Conservation (phyloP, 1,139 yeast genomes). For the Hanseniaspora gamundiae region DNA sequence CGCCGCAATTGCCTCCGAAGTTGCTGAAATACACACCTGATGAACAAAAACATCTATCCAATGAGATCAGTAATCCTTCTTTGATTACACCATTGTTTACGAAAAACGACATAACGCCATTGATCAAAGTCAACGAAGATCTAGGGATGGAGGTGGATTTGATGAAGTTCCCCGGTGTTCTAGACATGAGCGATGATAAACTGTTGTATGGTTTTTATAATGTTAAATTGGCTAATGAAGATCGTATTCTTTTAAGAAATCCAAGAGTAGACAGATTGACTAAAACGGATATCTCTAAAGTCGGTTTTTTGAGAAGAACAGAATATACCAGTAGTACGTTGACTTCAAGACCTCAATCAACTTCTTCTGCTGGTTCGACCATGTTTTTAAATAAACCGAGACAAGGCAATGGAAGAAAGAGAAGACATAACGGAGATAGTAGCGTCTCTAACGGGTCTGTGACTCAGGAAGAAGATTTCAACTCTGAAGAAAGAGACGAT, state of each 20-base stretch:
- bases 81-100: slow-evolving; percentile 65
- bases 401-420: slow-evolving; percentile 11
- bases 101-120: slow-evolving; percentile 56
- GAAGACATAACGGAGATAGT: slow-evolving; percentile 10
- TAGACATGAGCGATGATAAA: slow-evolving; percentile 49
- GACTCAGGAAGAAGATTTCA: slow-evolving; percentile 5
- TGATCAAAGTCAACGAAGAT: slow-evolving; percentile 60
- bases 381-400: slow-evolving; percentile 10
- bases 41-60: slow-evolving; percentile 4
- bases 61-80: slow-evolving; percentile 39
- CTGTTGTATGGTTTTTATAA: slow-evolving; percentile 31
- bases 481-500: slow-evolving; percentile 6
- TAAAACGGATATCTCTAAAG: slow-evolving; percentile 39
- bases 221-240: slow-evolving; percentile 57
- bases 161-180: slow-evolving; percentile 52
- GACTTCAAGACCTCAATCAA: slow-evolving; percentile 10
- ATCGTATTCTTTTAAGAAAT: slow-evolving; percentile 65
- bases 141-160: slow-evolving; percentile 75
- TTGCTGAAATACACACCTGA: slow-evolving; percentile 44
- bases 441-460: slow-evolving; percentile 6
- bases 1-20: slow-evolving; percentile 90
- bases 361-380: slow-evolving; percentile 29
- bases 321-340: slow-evolving; percentile 47
- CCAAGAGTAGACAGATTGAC: slow-evolving; percentile 49
- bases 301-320: slow-evolving; percentile 83